Evolutionary conservation across 192 early-diverging fungal genomes (phyloP), one percentile per base, ranked within the genome.

Genomic region (Diversispora epigaea): DNA sequence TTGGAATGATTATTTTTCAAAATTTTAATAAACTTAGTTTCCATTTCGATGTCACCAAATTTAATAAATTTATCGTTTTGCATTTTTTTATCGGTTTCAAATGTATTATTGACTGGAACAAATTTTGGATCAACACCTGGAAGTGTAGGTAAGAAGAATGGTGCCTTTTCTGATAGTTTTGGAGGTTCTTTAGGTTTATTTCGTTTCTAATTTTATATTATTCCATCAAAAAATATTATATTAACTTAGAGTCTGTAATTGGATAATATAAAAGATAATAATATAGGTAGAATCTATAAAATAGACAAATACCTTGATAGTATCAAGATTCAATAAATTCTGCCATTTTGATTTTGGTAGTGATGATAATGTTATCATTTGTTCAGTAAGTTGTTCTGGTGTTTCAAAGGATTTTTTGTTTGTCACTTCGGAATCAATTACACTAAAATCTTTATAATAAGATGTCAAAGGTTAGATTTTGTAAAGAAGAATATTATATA

Each of bases 101-200:
- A 78, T 15, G 82, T 76, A 50, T 81, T 77, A 5, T 76, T 70
- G 12, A 71, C 56, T 9, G 81, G 68, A 47, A 85, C 86, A 78
- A 93, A 95, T 54, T 87, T 91, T 56, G 89, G 89, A 46, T 86
- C 83, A 12, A 87, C 85, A 58, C 91, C 94, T 39, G 89, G 80
- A 4, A 94, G 71, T 1, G 94, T 93, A 11, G 91, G 91, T 77
- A 99, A 81, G 83, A 99, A 98, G 87, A 99, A 99, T 25, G 96
- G 95, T 17, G 95, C 93, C 55, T 89, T 88, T 77, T 96, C 95
- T 19, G 94, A 93, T 12, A 87, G 85, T 77, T 95, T 93, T n/a
- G 94, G 92, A n/a, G 93, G 86, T 78, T 93, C 90, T 60, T 85
- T 89, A 17, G 97, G 93, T 77, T 92, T 92, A 84, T 96, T 99